Conservation (phyloP, 2,329 filamentous ascomycete species). For the Xylaria sp. region DNA sequence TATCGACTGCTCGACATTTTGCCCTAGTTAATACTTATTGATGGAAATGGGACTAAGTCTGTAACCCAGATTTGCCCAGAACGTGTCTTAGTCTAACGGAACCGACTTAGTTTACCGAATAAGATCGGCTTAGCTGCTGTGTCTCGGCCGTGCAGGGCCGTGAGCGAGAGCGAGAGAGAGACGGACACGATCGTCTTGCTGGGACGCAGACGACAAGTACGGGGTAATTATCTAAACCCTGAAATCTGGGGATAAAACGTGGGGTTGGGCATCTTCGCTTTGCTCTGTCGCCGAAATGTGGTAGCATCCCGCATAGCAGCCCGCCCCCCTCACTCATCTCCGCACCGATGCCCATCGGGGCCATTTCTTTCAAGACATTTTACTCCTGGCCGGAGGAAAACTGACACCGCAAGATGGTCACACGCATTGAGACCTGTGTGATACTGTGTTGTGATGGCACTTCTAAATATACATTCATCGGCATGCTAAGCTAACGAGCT, state of each 20-base stretch:
- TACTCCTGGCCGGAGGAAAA: constrained; percentile 6
- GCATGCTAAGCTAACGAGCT: constrained; percentile 12
- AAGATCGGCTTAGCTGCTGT: constrained; percentile 9
- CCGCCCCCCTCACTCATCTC: constrained; percentile 17
- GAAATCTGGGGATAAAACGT: constrained; percentile 32
- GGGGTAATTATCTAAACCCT: constrained; percentile 25
- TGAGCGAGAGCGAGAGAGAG: neutral
- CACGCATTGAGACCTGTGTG: constrained; percentile 13
- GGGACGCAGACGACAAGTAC: constrained; percentile 15
- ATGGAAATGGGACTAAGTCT: constrained; percentile 1
- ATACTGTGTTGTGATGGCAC: neutral
- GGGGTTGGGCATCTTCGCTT: constrained; percentile 27
- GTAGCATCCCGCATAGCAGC: constrained; percentile 20
- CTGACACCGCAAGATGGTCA: constrained; percentile 12
- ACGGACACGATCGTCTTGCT: neutral
- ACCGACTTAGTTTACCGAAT: constrained; percentile 1
- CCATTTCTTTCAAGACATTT: constrained; percentile 17
- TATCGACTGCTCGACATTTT: neutral
- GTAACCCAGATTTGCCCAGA: neutral
- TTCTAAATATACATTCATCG: neutral
- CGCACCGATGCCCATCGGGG: constrained; percentile 15
- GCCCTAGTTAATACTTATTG: neutral
- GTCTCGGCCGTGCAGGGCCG: neutral
- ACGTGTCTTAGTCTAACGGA: neutral
- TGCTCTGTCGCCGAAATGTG: constrained; percentile 18